Evolutionary conservation across 2,329 filamentous ascomycete genomes (phyloP).

Genomic region (Aspergillus oerlinghausenensis): DNA sequence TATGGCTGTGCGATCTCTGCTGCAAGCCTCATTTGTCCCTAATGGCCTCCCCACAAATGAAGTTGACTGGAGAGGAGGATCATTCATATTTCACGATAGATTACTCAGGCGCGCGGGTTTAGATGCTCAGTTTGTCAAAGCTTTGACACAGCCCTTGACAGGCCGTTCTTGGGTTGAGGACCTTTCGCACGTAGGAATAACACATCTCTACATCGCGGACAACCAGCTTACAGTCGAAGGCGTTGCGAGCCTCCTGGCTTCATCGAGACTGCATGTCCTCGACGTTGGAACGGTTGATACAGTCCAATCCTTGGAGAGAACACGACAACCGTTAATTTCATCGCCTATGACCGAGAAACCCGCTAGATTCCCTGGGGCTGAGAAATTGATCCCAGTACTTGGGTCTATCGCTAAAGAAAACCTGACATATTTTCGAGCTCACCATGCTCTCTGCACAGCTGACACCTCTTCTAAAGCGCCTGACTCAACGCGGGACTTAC

Average conservation of each 20-base stretch:
- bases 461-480: constrained; percentile 33
- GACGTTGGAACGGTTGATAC: constrained; percentile 50
- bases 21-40: constrained; percentile 48
- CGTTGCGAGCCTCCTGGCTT: constrained; percentile 49
- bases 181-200: constrained; percentile 51
- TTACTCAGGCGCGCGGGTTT: constrained; percentile 26
- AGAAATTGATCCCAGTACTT: constrained; percentile 52
- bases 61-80: constrained; percentile 2
- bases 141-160: constrained; percentile 47
- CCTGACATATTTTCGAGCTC: constrained; percentile 52
- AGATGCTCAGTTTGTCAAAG: constrained; percentile 48
- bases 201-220: constrained; percentile 55
- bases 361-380: constrained; percentile 44
- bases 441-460: constrained; percentile 52
- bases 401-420: constrained; percentile 43
- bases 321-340: constrained; percentile 3
- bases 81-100: constrained; percentile 1
- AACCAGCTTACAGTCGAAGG: constrained; percentile 55
- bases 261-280: constrained; percentile 50
- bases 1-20: constrained; percentile 47
- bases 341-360: constrained; percentile 7
- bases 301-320: constrained; percentile 21
- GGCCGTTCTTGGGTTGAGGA: constrained; percentile 54
- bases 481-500: constrained; percentile 18
- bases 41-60: constrained; percentile 4